Evolutionary conservation across 306 rosid species (phyloP), one percentile per base, ranked within the genome.

Genomic region (Cajanus cajan): DNA sequence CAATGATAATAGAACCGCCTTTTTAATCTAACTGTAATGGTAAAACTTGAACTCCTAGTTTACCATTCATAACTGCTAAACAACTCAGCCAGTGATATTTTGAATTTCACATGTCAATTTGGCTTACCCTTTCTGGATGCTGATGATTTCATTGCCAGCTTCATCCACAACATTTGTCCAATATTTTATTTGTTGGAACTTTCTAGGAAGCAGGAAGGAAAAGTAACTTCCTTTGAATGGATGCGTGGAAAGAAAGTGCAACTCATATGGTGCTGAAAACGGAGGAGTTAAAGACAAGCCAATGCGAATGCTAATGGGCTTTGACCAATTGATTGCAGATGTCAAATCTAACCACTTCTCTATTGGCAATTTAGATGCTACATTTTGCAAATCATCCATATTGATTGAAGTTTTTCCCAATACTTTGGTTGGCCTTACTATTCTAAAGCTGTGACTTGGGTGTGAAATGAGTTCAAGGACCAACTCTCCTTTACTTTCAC

Each of bases 271-370:
- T n/a, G 84, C 82, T 52, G 85, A 69, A 74, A 64, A 18, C 5
- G 81, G 84, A 83, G 85, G 68, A 36, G 89, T 80, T 15, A 47
- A 44, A 66, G 87, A 78, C 68, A 83, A 41, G 62, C 84, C 89
- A 25, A 85, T 40, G 28, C 73, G 64, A 31, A 83, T 68, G 44
- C 64, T 58, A 43, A 78, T 74, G 39, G 77, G 89, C 71, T 74
- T 74, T 8, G 80, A 47, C 34, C 31, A 37, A 1, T 12, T 16
- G 59, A 57, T 51, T 40, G 71, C 25, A 9, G 82, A 63, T 36
- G 48, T 70, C 73, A 85, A 75, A 48, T 83, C 69, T 34, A 88
- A 88, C 87, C 89, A 88, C 14, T 65, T 83, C n/a, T 80, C 82
- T 12, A 52, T 12, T 41, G 78, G 80, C 68, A 82, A 59, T 68